A percentile compares a stretch with the other conserved stretches of the same genome.
phyloP scores from a whole-genome alignment of 345 rosid species.

The Turnera subulata region DNA sequence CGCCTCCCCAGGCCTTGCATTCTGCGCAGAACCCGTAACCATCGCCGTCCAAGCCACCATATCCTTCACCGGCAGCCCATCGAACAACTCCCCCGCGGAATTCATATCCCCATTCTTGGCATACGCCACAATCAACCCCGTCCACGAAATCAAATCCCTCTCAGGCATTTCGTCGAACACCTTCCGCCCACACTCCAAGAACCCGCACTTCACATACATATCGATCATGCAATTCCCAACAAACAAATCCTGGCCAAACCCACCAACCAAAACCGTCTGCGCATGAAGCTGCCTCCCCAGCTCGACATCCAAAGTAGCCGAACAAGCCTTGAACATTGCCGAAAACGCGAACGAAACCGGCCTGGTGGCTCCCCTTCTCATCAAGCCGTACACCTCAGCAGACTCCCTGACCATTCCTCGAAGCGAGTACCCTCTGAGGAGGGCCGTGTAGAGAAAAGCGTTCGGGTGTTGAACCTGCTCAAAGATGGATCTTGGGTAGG shows the following conservation, averaged over 20 bases:
- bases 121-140: constrained; percentile 57
- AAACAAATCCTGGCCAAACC: constrained; percentile 54
- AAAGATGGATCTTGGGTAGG: constrained; percentile 53
- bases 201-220: constrained; percentile 57
- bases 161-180: constrained; percentile 72
- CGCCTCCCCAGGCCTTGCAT: constrained; percentile 72
- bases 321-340: constrained; percentile 65
- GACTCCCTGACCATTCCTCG: constrained; percentile 41
- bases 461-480: constrained; percentile 47
- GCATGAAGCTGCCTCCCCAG: constrained; percentile 70
- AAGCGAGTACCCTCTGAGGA: constrained; percentile 56
- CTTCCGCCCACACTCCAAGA: constrained; percentile 46
- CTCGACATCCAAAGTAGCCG: constrained; percentile 29
- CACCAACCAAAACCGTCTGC: constrained; percentile 64
- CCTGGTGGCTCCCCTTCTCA: constrained; percentile 44
- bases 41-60: constrained; percentile 76
- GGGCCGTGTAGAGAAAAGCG: constrained; percentile 73
- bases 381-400: constrained; percentile 34
- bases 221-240: constrained; percentile 61
- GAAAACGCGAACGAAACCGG: constrained; percentile 81
- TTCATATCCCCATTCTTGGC: constrained; percentile 51
- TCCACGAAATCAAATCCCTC: constrained; percentile 62
- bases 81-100: constrained; percentile 46
- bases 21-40: constrained; percentile 67
- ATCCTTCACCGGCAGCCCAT: constrained; percentile 47